Evolutionary conservation across 2,329 filamentous ascomycete genomes (phyloP).

Genomic region (Phialophora macrospora): DNA sequence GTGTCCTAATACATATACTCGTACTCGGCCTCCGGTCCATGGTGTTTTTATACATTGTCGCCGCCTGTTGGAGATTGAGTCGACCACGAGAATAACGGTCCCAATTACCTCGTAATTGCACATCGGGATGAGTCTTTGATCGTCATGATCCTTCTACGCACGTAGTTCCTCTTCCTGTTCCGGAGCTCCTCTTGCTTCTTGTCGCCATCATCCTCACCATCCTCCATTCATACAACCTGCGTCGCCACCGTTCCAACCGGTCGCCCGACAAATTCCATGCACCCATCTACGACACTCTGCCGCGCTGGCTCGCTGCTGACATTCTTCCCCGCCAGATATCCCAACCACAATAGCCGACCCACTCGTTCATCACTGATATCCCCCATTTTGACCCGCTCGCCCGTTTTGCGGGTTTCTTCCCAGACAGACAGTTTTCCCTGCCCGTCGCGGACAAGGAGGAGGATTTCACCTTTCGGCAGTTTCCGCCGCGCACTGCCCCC

Average conservation of each 20-base stretch:
- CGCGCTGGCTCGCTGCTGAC: conserved; percentile 84
- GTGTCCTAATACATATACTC: too few relatives aligned
- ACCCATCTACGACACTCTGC: conserved; percentile 80
- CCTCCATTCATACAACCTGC: conserved; percentile 63
- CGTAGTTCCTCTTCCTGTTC: not conserved
- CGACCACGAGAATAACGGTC: too few relatives aligned
- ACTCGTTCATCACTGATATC: conserved; percentile 77
- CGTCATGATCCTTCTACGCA: not conserved
- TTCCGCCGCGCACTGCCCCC: conserved; percentile 69
- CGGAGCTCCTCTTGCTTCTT: not conserved
- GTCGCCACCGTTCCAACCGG: conserved; percentile 86
- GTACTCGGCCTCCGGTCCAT: too few relatives aligned
- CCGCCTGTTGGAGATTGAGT: too few relatives aligned
- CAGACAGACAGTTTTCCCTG: conserved; percentile 70
- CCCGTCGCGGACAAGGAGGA: conserved; percentile 72
- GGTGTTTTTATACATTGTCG: too few relatives aligned
- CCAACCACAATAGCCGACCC: conserved; percentile 81
- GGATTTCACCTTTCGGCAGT: conserved; percentile 77
- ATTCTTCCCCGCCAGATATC: conserved; percentile 83
- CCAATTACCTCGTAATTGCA: too few relatives aligned
- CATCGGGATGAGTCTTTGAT: too few relatives aligned
- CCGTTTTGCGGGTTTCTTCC: conserved; percentile 58
- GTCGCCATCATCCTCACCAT: not conserved
- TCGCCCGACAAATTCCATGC: conserved; percentile 84
- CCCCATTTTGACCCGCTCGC: conserved; percentile 66